phyloP scores from a whole-genome alignment of 495 filamentous ascomycete species.

The Aspergillus bridgeri region DNA sequence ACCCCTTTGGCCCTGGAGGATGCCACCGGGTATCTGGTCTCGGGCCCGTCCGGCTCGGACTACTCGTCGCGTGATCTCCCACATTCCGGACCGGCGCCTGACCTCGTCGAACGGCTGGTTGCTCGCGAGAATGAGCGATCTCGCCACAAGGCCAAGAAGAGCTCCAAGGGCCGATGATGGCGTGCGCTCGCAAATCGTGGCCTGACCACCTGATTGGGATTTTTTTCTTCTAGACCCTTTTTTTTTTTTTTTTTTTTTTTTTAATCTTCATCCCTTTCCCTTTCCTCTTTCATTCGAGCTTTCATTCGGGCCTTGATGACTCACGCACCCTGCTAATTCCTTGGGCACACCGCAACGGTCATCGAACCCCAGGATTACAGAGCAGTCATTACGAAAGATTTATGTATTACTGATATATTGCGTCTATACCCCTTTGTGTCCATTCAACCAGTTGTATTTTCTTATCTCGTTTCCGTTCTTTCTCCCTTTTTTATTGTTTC shows the following conservation, averaged over 20 bases:
- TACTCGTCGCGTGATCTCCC: conserved; percentile 20
- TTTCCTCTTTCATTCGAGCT: not conserved
- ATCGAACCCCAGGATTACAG: not conserved
- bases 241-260: not conserved
- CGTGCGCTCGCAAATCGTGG: conserved; percentile 2
- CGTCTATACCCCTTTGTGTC: conserved; percentile 25
- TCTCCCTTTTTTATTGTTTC: not conserved
- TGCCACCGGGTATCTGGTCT: conserved; percentile 49
- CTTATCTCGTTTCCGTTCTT: conserved; percentile 35
- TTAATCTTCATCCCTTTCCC: not conserved
- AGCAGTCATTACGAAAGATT: not conserved
- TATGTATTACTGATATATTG: conserved; percentile 27
- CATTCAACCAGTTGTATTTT: not conserved
- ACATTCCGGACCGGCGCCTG: conserved; percentile 25
- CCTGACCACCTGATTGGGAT: not conserved
- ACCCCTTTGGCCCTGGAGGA: conserved; percentile 72
- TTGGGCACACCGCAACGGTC: not conserved
- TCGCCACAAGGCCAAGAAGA: conserved; percentile 32
- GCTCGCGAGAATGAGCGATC: conserved; percentile 38
- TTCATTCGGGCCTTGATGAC: not conserved
- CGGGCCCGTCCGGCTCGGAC: conserved; percentile 28
- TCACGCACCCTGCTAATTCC: not conserved
- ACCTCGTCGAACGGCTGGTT: conserved; percentile 38
- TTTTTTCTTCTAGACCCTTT: too few species aligned
- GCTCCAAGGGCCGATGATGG: conserved; percentile 33